These are phyloP conservation scores for Lactarius akahatsu DNA, from an alignment of 768 basidiomycete genomes.

Conservation along the genomic window DNA sequence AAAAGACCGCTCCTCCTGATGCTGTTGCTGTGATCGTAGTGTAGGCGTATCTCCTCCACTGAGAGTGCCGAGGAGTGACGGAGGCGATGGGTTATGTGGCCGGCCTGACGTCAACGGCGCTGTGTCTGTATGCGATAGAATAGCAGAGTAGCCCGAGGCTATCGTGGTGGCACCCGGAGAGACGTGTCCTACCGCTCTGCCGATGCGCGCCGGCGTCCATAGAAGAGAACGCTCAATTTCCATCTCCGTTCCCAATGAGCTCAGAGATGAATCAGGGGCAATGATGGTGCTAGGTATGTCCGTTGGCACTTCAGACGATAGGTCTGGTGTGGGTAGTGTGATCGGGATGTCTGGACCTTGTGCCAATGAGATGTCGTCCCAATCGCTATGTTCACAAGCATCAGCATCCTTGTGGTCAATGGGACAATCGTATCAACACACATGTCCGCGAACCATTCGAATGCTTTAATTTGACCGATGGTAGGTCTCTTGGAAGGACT, in stretches of 20 bases:
- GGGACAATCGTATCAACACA: constrained; percentile 7
- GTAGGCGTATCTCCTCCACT: background rate
- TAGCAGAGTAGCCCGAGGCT: constrained; percentile 23
- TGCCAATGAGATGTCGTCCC: constrained; percentile 15
- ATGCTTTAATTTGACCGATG: constrained; percentile 11
- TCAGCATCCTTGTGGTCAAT: background rate
- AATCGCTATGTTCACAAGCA: constrained; percentile 17
- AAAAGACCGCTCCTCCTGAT: constrained; percentile 13
- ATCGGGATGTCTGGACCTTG: constrained; percentile 23
- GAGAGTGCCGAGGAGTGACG: constrained; percentile 11
- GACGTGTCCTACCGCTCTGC: constrained; percentile 1
- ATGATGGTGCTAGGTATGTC: constrained; percentile 25
- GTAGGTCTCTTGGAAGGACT: constrained; percentile 25
- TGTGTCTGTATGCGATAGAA: constrained; percentile 5
- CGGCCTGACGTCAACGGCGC: background rate
- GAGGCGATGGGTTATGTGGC: constrained; percentile 25
- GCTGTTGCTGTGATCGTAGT: background rate
- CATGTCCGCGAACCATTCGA: constrained; percentile 25
- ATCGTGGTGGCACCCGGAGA: constrained; percentile 22
- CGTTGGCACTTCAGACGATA: constrained; percentile 18
- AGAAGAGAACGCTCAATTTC: constrained; percentile 16
- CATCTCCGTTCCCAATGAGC: constrained; percentile 17
- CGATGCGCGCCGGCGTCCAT: constrained; percentile 19
- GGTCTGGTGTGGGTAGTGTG: constrained; percentile 23
- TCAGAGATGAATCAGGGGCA: constrained; percentile 18